phyloP scores from a whole-genome alignment of 495 filamentous ascomycete genomes.

The Penicillium nucicola region DNA sequence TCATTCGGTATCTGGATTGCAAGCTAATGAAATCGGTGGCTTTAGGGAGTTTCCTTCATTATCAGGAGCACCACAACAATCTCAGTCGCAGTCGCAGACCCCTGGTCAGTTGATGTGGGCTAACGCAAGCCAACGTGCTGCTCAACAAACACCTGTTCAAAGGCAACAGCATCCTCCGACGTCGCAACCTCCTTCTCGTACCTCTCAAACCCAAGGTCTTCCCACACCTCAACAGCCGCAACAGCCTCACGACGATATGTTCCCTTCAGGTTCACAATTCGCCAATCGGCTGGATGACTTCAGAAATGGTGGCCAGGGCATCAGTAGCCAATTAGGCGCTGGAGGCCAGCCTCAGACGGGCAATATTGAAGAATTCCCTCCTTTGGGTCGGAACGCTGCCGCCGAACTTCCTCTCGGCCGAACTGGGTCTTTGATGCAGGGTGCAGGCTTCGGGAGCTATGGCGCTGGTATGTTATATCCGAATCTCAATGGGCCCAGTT shows the following conservation, averaged over 20 bases:
- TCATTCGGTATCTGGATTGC: conserved; percentile 1
- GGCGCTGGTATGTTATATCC: conserved; percentile 35
- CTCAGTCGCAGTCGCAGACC: conserved; percentile 54
- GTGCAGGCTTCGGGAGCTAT: conserved; percentile 60
- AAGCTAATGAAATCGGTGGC: conserved; percentile 16
- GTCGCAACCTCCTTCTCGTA: conserved; percentile 44
- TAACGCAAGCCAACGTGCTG: conserved; percentile 51
- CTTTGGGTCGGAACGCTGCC: conserved; percentile 67
- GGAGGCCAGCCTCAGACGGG: conserved; percentile 61
- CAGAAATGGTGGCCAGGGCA: conserved; percentile 58
- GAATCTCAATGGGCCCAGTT: conserved; percentile 4
- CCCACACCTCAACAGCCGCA: conserved; percentile 60
- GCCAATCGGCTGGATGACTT: conserved; percentile 55
- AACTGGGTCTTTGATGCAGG: conserved; percentile 59
- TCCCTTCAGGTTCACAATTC: conserved; percentile 51
- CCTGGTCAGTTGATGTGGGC: conserved; percentile 66
- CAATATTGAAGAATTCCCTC: conserved; percentile 81
- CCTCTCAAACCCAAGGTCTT: conserved; percentile 49
- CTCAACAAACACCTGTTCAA: conserved; percentile 62
- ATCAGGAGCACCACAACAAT: conserved; percentile 67
- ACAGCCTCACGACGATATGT: conserved; percentile 54
- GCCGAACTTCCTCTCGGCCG: conserved; percentile 71
- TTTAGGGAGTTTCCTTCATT: conserved; percentile 80
- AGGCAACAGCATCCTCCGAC: conserved; percentile 59
- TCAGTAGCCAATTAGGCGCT: conserved; percentile 52